These are phyloP conservation scores for Ambispora gerdemannii DNA, from an alignment of 192 early-diverging fungal species.

Conservation along the genomic window DNA sequence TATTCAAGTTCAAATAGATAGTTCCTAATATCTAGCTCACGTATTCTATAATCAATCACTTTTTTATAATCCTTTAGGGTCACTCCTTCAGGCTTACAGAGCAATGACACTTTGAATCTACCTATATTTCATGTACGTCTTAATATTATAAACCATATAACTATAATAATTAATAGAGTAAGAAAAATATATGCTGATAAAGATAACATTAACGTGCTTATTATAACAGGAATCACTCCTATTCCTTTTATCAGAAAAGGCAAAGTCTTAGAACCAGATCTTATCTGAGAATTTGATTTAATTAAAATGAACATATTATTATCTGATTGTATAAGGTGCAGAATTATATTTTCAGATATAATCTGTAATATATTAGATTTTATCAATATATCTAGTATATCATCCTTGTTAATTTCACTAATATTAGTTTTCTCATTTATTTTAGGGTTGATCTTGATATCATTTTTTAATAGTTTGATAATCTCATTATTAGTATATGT, in stretches of 20 bases:
- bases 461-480: too few relatives aligned
- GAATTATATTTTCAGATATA: background rate
- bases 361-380: background rate
- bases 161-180: background rate
- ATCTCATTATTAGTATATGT: too few relatives aligned
- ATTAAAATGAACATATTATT: background rate
- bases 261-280: too few relatives aligned
- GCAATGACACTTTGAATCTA: too few relatives aligned
- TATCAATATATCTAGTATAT: conserved; percentile 13
- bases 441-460: too few relatives aligned
- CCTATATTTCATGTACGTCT: background rate
- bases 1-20: conserved; percentile 22
- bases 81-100: too few relatives aligned
- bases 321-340: background rate
- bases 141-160: background rate
- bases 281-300: background rate
- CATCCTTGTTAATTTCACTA: too few relatives aligned
- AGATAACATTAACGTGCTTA: background rate
- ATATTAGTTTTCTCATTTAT: too few relatives aligned
- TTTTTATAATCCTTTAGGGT: too few relatives aligned
- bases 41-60: background rate
- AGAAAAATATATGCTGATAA: too few relatives aligned
- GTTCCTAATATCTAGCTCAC: background rate
- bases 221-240: background rate
- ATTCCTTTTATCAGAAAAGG: background rate